phyloP scores from a whole-genome alignment of 805 yeast genomes.

The Metschnikowia rubicola region DNA sequence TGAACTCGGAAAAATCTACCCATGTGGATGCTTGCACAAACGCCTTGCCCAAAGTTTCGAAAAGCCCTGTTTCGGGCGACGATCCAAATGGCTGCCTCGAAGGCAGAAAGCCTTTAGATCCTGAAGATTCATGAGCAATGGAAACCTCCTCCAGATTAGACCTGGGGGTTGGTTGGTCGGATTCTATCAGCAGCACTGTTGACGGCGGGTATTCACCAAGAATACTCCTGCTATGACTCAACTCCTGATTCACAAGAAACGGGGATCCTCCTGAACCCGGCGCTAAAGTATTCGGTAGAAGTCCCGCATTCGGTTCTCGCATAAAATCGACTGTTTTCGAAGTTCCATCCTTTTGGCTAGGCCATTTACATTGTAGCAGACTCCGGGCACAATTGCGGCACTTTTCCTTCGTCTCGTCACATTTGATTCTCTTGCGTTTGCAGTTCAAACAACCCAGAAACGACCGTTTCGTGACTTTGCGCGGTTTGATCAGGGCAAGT shows the following conservation, averaged over 20 bases:
- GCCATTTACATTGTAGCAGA: conserved; percentile 9
- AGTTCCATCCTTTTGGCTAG: background rate
- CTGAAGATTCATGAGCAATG: background rate
- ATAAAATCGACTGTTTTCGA: background rate
- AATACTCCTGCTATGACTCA: background rate
- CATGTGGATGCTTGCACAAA: background rate
- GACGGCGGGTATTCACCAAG: background rate
- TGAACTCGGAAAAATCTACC: background rate
- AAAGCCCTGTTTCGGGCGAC: background rate
- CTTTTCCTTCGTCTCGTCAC: conserved; percentile 12
- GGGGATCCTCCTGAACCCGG: background rate
- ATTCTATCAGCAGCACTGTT: background rate
- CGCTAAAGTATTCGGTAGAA: background rate
- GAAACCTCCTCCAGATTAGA: background rate
- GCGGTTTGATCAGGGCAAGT: conserved; percentile 1
- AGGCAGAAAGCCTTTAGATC: too few species aligned
- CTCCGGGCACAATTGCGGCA: conserved; percentile 13
- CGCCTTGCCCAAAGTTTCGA: background rate
- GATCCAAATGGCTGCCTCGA: background rate
- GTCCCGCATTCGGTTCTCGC: background rate
- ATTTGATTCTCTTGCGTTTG: conserved; percentile 14
- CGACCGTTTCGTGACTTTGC: conserved; percentile 5
- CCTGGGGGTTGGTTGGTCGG: background rate
- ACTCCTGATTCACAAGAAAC: background rate
- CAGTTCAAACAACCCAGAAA: conserved; percentile 13